Conservation (phyloP, 2,329 filamentous ascomycete genomes). For the Ilyonectria mors-panacis region DNA sequence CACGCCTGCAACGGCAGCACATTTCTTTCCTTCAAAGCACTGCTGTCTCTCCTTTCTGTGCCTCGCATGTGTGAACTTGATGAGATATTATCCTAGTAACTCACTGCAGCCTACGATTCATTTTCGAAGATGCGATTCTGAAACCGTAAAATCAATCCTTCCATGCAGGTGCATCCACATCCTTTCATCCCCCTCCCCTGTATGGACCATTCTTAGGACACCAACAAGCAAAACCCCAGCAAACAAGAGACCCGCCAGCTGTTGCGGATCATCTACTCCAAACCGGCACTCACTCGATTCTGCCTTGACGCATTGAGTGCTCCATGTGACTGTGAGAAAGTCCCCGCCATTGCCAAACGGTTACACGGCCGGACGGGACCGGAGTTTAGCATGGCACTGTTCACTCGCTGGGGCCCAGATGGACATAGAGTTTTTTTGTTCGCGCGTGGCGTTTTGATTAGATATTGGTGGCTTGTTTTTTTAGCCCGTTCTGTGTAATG, state of each 20-base stretch:
- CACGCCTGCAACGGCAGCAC: conserved; percentile 43
- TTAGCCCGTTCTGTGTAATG: neutral
- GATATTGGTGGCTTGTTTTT: too few relatives aligned
- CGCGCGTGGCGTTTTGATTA: too few relatives aligned
- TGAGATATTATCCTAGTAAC: conserved; percentile 20
- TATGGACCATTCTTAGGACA: conserved; percentile 4
- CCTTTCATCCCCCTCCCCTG: conserved; percentile 16
- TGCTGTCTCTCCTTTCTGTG: neutral
- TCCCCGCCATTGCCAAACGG: neutral
- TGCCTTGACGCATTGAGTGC: neutral
- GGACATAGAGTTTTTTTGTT: too few relatives aligned
- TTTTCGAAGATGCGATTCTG: conserved; percentile 25
- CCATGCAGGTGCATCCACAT: conserved; percentile 26
- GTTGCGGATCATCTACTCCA: conserved; percentile 38
- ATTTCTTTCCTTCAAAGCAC: conserved; percentile 27
- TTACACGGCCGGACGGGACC: neutral
- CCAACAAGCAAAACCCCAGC: neutral
- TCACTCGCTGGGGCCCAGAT: too few relatives aligned
- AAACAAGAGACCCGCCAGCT: neutral
- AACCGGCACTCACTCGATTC: conserved; percentile 27
- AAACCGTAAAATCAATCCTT: conserved; percentile 38
- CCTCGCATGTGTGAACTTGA: conserved; percentile 25
- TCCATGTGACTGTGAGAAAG: neutral
- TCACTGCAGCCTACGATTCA: conserved; percentile 4
- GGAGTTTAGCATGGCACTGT: neutral